Evolutionary conservation across 140 eudicot genomes (phyloP), one percentile per base, ranked within the genome.

Genomic region (Erigeron philadelphicus): DNA sequence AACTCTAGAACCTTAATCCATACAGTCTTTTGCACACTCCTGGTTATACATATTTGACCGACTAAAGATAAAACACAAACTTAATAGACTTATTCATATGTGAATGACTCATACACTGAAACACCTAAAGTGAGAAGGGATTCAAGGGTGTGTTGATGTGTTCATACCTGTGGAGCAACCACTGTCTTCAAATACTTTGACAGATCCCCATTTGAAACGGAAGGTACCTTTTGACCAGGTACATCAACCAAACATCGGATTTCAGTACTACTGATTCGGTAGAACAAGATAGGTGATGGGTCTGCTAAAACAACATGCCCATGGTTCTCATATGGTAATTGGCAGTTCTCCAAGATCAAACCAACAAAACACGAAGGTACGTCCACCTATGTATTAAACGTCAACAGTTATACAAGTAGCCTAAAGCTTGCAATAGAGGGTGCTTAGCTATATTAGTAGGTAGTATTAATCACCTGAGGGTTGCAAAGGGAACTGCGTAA

Each of bases 321-420:
- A 52, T 90, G 92, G 67, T 90, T 87, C 46, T 71, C 84, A 46
- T 75, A 76, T 4, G 97, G 96, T 62, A 90, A 88, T 45, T 83
- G 72, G 67, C 89, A 87, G 79, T 87, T 87, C 77, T 90, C 95
- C 77, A 90, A 79, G 47, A 90, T 68, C 63, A 90, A 75, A 31
- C 97, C 97, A 70, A 87, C 97, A 78, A 87, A 87, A 73, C 87
- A 84, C 15, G 97, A 90, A 7, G 95, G 95, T 53, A 82, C 85
- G 9, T 90, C 92, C 21, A 90, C 90, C 97, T 84, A 74, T 13
- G 11, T 4, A 21, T 21, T 1, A 5, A 17, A 53, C 16, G 21
- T 57, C 62, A 61, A 58, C n/a, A 31, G 10, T n/a, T 43, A 25
- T 61, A 31, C 15, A 15, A 65, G 58, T 46, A 58, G 42, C 49